Evolutionary conservation across 441 rosid genomes (phyloP), one percentile per base, ranked within the genome.

Genomic region (Capsella rubella): DNA sequence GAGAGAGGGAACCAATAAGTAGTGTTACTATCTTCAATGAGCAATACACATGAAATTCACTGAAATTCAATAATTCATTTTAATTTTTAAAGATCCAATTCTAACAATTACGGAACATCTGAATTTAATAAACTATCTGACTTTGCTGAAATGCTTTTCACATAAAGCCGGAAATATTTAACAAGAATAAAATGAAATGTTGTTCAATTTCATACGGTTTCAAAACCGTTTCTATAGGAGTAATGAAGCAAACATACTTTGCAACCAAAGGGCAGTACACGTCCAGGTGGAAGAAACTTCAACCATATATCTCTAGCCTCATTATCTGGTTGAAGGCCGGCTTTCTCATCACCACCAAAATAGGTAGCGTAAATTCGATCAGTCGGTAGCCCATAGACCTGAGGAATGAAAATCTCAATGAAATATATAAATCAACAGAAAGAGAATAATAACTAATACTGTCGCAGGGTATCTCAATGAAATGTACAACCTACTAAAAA

Each of bases 271-370:
- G 98, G 97, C 4, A 96, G 82, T 46, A 96, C 97, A 42, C 85
- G 90, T 45, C 73, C 90, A 68, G 92, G 69, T 31, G 98, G 99
- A 67, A 96, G 85, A 81, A 85, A 87, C 67, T 84, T 80, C 54
- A 90, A 87, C 99, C 98, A 96, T 59, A 84, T 76, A 64, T 88
- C 92, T 77, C 86, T 88, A 70, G 99, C 97, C 82, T 96, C 98
- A 67, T 32, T 78, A 82, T 96, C 98, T 59, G 98, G 92, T 71
- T 87, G 87, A 67, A 96, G 92, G 69, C 98, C 98, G 69, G 83
- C 84, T 73, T 85, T 87, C 71, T 88, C 95, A 82, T 96, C 99
- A 76, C 99, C 99, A 14, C 97, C 98, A 69, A 96, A 96, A 83
- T 96, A 96, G 8, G 99, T 96, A 7, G 98, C 99, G 74, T 96